Percentiles rank a stretch among this genome's conserved stretches.
Evolutionary conservation across 768 basidiomycete species (phyloP).

Genomic region (Sporobolomyces roseus): DNA sequence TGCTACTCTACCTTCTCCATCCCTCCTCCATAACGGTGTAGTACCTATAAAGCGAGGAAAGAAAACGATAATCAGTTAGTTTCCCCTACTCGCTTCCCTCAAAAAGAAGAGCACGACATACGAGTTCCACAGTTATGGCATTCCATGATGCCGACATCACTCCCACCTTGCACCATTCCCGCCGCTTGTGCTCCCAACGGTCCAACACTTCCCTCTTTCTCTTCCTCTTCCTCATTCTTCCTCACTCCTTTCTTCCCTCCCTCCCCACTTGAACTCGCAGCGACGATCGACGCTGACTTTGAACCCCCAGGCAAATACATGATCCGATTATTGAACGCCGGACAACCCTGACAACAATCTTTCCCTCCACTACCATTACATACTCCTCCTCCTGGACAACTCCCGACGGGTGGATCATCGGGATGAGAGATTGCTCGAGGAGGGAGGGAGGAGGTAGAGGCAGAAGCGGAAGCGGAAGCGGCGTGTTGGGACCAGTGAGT

Average conservation of each 20-base stretch:
- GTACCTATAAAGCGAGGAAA: conserved; percentile 43
- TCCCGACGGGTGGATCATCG: conserved; percentile 51
- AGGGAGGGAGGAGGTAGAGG: neutral
- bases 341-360: conserved; percentile 88
- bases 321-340: conserved; percentile 84
- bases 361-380: conserved; percentile 97
- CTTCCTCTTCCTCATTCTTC: neutral
- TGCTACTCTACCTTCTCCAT: conserved; percentile 53
- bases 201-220: neutral
- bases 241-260: conserved; percentile 18
- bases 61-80: neutral
- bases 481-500: conserved; percentile 45
- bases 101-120: neutral
- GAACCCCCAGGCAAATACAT: conserved; percentile 36
- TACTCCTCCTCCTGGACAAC: conserved; percentile 97
- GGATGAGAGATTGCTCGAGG: neutral
- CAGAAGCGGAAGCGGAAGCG: conserved; percentile 21
- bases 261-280: neutral
- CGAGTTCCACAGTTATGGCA: conserved; percentile 46
- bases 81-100: neutral
- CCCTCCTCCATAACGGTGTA: conserved; percentile 54
- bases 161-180: neutral
- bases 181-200: conserved; percentile 5
- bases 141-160: conserved; percentile 41
- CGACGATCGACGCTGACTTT: conserved; percentile 14